Conservation (phyloP, 352 stramenopile genomes). For the Globisporangium canariense region DNA sequence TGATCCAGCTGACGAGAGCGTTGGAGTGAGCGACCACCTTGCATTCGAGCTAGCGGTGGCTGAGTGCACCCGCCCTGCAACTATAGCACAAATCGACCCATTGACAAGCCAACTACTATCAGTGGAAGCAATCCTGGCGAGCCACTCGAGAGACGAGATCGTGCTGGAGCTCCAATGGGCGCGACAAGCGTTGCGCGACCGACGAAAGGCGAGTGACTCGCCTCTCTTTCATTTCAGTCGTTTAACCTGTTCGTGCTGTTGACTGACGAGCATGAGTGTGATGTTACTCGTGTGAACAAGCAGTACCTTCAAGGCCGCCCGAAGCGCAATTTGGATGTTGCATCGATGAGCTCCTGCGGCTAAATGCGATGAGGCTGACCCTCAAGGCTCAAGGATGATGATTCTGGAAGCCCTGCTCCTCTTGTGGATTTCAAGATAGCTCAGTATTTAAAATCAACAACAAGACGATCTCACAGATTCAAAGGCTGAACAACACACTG, state of each 20-base stretch:
- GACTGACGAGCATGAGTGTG: neutral
- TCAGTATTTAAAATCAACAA: neutral
- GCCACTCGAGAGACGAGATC: slow-evolving; percentile 49
- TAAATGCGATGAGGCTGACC: neutral
- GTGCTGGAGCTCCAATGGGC: slow-evolving; percentile 53
- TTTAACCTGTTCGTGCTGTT: neutral
- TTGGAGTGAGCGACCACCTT: neutral
- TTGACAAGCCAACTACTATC: neutral
- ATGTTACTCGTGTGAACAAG: neutral
- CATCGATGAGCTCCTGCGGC: neutral
- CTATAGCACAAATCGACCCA: neutral
- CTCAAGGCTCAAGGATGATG: no score
- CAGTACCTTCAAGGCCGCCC: slow-evolving; percentile 34
- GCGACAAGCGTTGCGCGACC: slow-evolving; percentile 38
- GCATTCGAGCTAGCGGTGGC: neutral
- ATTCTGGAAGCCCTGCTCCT: neutral
- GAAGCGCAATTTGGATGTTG: slow-evolving; percentile 19
- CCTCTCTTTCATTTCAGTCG: neutral
- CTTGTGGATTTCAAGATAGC: neutral
- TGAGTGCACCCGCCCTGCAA: neutral
- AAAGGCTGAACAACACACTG: no score
- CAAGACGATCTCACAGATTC: no score
- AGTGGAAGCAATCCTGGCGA: slow-evolving; percentile 42
- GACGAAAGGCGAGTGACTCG: slow-evolving; percentile 34
- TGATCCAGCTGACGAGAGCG: neutral